A percentile compares a stretch with the other conserved stretches of the same genome.
Evolutionary conservation across 805 yeast species (phyloP).

Genomic region (Metschnikowia lochheadii): DNA sequence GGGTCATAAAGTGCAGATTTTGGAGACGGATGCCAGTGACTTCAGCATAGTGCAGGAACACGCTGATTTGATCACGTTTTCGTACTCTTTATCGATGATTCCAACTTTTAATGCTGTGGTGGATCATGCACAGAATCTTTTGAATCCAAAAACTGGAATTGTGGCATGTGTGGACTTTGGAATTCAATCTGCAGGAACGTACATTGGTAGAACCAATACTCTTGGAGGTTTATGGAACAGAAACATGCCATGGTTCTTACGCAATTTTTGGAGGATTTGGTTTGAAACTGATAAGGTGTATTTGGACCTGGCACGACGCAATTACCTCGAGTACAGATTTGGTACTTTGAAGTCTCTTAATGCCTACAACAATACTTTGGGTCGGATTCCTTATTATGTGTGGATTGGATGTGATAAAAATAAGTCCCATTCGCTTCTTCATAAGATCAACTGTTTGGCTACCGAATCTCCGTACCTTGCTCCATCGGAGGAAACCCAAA

Average conservation of each 20-base stretch:
- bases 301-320: slow-evolving; percentile 76
- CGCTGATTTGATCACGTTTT: slow-evolving; percentile 75
- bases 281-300: slow-evolving; percentile 80
- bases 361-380: slow-evolving; percentile 58
- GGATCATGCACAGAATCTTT: slow-evolving; percentile 55
- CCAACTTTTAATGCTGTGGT: slow-evolving; percentile 77
- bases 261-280: slow-evolving; percentile 87
- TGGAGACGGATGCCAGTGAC: slow-evolving; percentile 73
- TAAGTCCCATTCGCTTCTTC: slow-evolving; percentile 41
- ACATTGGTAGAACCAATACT: slow-evolving; percentile 66
- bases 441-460: slow-evolving; percentile 68
- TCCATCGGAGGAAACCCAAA: slow-evolving; percentile 40
- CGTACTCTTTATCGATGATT: slow-evolving; percentile 81
- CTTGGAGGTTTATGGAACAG: slow-evolving; percentile 70
- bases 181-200: slow-evolving; percentile 61
- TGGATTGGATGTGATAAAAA: slow-evolving; percentile 64
- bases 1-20: slow-evolving; percentile 55
- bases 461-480: slow-evolving; percentile 81
- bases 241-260: slow-evolving; percentile 69
- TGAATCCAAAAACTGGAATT: slow-evolving; percentile 55
- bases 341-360: slow-evolving; percentile 78
- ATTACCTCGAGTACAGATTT: slow-evolving; percentile 74
- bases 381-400: slow-evolving; percentile 76
- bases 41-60: slow-evolving; percentile 45
- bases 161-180: slow-evolving; percentile 78